phyloP scores from a whole-genome alignment of 768 basidiomycete species.

The Hemileccinum rubropunctum region DNA sequence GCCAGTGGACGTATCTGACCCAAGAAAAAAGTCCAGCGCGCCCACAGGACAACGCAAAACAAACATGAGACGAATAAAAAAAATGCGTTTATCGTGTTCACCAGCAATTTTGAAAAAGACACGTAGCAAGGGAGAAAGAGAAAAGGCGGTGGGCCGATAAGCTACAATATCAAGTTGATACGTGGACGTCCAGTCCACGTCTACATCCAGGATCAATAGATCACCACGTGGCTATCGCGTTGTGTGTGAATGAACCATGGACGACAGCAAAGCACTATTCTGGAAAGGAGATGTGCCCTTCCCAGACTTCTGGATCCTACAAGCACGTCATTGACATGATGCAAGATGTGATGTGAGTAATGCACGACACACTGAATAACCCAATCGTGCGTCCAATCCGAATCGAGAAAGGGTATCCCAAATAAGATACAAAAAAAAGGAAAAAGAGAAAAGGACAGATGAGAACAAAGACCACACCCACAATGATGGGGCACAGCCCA shows the following conservation, averaged over 20 bases:
- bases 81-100: background rate
- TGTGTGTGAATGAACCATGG: background rate
- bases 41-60: background rate
- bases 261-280: background rate
- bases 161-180: conserved; percentile 14
- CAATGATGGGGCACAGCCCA: conserved; percentile 1
- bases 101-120: background rate
- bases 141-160: conserved; percentile 9
- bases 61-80: background rate
- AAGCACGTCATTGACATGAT: background rate
- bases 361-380: background rate
- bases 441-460: background rate
- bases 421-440: background rate
- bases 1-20: background rate
- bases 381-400: conserved; percentile 2
- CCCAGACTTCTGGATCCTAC: conserved; percentile 2
- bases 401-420: conserved; percentile 4
- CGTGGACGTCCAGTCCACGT: conserved; percentile 4
- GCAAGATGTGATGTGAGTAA: conserved; percentile 8
- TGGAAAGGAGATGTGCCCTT: background rate
- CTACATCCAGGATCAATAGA: conserved; percentile 4
- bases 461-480: background rate
- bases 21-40: background rate
- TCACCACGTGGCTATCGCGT: conserved; percentile 1
- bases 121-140: background rate